These are phyloP conservation scores for Hypsizygus marmoreus DNA, from an alignment of 768 basidiomycete species.

Conservation along the genomic window DNA sequence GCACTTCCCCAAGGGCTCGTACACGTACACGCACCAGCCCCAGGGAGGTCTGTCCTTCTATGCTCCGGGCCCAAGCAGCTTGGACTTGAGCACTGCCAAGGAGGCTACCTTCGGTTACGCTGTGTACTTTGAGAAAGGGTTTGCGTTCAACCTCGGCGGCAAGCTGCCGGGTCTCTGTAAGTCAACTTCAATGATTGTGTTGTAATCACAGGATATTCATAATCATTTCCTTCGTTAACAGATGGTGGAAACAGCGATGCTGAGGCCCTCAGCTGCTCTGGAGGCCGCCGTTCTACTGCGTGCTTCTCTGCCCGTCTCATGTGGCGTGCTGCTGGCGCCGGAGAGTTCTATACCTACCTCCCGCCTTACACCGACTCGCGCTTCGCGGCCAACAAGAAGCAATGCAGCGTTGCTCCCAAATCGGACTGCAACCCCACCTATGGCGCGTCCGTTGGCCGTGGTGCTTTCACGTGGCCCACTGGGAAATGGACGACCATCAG, in stretches of 20 bases:
- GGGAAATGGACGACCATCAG: constrained; percentile 71
- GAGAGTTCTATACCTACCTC: constrained; percentile 75
- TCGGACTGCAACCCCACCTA: constrained; percentile 64
- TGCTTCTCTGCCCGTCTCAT: constrained; percentile 73
- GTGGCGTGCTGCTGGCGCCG: constrained; percentile 62
- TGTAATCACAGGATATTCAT: constrained; percentile 4
- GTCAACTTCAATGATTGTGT: constrained; percentile 22
- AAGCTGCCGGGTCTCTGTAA: constrained; percentile 74
- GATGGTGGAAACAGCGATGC: constrained; percentile 57
- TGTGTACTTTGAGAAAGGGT: constrained; percentile 62
- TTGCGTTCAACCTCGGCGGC: constrained; percentile 67
- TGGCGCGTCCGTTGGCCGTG: constrained; percentile 70
- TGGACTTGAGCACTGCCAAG: constrained; percentile 61
- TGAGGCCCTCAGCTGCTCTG: constrained; percentile 58
- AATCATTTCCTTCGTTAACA: constrained; percentile 22
- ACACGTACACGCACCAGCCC: constrained; percentile 45
- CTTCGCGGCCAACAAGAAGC: constrained; percentile 48
- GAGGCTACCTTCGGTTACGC: constrained; percentile 67
- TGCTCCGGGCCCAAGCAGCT: constrained; percentile 53
- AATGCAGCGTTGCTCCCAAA: constrained; percentile 49
- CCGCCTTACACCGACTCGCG: constrained; percentile 44
- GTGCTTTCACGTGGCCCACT: constrained; percentile 61
- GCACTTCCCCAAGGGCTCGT: constrained; percentile 58
- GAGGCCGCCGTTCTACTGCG: constrained; percentile 54
- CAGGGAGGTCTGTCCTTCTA: constrained; percentile 74